Conservation (phyloP, 768 basidiomycete species). For the Serendipita sp. region DNA sequence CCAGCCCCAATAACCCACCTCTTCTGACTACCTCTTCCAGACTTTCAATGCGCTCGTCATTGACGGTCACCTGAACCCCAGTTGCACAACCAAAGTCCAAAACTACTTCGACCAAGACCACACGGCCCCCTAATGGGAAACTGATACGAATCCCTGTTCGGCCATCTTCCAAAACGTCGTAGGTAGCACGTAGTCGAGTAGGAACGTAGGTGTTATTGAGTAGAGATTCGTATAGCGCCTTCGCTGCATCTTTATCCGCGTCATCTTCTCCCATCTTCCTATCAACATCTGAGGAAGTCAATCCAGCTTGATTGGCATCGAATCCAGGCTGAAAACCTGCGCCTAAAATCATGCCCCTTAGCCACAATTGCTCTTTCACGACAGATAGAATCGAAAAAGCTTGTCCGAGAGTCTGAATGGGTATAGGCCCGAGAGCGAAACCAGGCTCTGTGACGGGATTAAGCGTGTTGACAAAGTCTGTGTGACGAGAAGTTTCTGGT, state of each 20-base stretch:
- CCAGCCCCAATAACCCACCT: neutral
- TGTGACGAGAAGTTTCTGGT: neutral
- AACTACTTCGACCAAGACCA: neutral
- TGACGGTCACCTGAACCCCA: neutral
- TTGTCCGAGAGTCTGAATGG: neutral
- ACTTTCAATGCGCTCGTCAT: neutral
- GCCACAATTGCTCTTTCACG: constrained; percentile 1
- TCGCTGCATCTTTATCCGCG: neutral
- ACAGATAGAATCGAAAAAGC: neutral
- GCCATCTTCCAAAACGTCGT: neutral
- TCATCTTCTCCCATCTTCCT: neutral
- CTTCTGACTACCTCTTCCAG: neutral
- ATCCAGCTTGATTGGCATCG: neutral
- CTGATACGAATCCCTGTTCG: neutral
- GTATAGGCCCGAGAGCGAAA: neutral
- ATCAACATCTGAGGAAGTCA: neutral
- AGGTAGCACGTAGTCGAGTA: neutral
- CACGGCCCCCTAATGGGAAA: neutral
- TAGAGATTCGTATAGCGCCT: neutral
- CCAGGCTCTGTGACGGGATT: neutral
- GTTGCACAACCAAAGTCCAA: neutral
- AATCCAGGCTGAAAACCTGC: neutral
- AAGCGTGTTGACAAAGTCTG: neutral
- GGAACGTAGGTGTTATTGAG: neutral
- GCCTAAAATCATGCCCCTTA: neutral